Percentiles rank a stretch among this genome's conserved stretches.
These are phyloP conservation scores for Aureobasidium pullulans DNA, from an alignment of 2,329 filamentous ascomycete genomes.

Conservation along the genomic window DNA sequence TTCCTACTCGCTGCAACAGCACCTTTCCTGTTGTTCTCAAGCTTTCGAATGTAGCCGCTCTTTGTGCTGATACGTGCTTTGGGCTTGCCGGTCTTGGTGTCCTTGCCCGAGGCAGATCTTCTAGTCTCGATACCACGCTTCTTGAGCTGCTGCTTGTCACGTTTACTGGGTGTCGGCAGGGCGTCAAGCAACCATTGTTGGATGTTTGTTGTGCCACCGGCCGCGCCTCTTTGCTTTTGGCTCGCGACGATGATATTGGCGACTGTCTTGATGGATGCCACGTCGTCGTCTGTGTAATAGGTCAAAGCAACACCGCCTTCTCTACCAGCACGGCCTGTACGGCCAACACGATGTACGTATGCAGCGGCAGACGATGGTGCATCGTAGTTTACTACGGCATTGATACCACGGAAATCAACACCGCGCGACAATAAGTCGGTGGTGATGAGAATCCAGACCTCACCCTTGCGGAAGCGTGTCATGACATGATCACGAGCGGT, in stretches of 20 bases:
- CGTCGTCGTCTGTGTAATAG: constrained; percentile 91
- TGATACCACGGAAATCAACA: constrained; percentile 90
- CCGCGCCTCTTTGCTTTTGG: constrained; percentile 57
- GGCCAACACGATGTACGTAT: constrained; percentile 88
- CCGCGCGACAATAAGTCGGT: constrained; percentile 89
- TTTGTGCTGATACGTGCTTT: constrained; percentile 72
- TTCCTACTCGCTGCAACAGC: constrained; percentile 26
- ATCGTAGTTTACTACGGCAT: constrained; percentile 96
- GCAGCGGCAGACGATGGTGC: constrained; percentile 83
- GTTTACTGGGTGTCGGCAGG: constrained; percentile 75
- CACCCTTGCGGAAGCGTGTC: constrained; percentile 80
- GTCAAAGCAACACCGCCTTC: constrained; percentile 86
- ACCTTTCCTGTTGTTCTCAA: constrained; percentile 55
- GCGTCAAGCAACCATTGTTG: constrained; percentile 85
- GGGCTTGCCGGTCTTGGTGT: constrained; percentile 35
- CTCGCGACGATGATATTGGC: constrained; percentile 85
- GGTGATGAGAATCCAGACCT: constrained; percentile 94
- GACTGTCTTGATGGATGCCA: constrained; percentile 80
- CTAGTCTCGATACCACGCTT: constrained; percentile 72
- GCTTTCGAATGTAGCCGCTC: constrained; percentile 65
- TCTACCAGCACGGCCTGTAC: constrained; percentile 81
- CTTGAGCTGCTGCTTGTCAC: constrained; percentile 75
- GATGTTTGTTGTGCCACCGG: constrained; percentile 47
- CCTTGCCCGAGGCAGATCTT: constrained; percentile 36
- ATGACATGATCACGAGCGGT: constrained; percentile 71